Evolutionary conservation across 1,284 basidiomycete species (phyloP), one percentile per base, ranked within the genome.

Genomic region (Sporisorium iseilematis-ciliati): DNA sequence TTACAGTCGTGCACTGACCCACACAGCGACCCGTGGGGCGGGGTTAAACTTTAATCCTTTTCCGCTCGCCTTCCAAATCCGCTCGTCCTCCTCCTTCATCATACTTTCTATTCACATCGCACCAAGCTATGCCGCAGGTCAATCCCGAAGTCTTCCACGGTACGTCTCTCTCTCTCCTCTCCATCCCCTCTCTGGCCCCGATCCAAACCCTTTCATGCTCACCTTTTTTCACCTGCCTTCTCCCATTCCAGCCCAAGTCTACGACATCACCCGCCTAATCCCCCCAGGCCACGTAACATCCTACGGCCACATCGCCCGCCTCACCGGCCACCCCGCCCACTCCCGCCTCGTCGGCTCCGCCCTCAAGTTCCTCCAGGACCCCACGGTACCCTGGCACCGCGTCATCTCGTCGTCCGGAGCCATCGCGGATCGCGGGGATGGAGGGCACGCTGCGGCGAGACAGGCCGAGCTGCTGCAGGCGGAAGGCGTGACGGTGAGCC

Each of bases 351-450:
- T 84, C 11, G 83, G 83, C 0, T 55, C 75, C 3, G 83, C 83
- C 1, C 68, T 84, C 10, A 82, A 82, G 50, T 77, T 79, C 60
- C 57, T 84, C 18, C 73, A 77, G 48, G 74, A 73, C 25, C 59
- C 66, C 35, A 43, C 57, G 16, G 77, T 83, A 5, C 82, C 81
- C 0, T 83, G 82, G 81, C 80, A 81, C 41, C 73, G 83, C 10
- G 82, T 85, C 25, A 72, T 85, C 41, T 59, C 68, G 16, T 60
- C 83, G 0, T 73, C 70, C 14, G 83, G 83, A 2, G 65, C 73
- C 26, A 83, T 85, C 53, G 77, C 82, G 7, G 78, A 81, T 23
- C 70, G 83, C n/a, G 83, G 83, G 12, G 82, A 84, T 57, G 81
- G 81, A 14, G 83, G 82, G 1, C 48, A 64, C 3, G 83, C 77